A percentile compares a stretch with the other conserved stretches of the same genome.
Conservation (phyloP, 2,329 filamentous ascomycete species). For the Trichophaea hybrida region DNA sequence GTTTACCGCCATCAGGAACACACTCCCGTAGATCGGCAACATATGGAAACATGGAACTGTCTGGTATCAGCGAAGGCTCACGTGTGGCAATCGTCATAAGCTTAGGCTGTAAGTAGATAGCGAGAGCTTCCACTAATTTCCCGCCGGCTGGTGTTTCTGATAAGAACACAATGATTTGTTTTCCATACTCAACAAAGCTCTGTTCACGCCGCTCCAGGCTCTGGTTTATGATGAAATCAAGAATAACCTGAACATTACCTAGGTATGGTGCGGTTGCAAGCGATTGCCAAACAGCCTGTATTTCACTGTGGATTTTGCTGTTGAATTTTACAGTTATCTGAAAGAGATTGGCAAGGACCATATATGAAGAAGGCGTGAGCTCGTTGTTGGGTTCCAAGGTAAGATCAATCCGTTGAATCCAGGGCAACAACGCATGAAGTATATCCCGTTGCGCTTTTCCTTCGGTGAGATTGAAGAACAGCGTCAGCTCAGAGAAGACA, state of each 20-base stretch:
- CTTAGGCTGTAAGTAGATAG: conserved; percentile 82
- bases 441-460: conserved; percentile 80
- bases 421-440: conserved; percentile 84
- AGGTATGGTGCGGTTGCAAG: conserved; percentile 82
- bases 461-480: conserved; percentile 78
- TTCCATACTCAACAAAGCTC: conserved; percentile 95
- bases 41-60: conserved; percentile 65
- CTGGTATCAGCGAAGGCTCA: conserved; percentile 53
- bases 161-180: conserved; percentile 93
- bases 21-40: conserved; percentile 70
- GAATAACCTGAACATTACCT: conserved; percentile 82
- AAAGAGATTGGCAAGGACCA: conserved; percentile 83
- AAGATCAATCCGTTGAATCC: conserved; percentile 88
- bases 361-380: conserved; percentile 81
- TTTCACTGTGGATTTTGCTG: conserved; percentile 80
- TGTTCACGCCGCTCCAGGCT: conserved; percentile 90
- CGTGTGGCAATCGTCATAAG: conserved; percentile 94
- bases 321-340: conserved; percentile 93
- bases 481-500: conserved; percentile 88
- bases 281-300: conserved; percentile 94
- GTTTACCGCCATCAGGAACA: conserved; percentile 76
- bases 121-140: conserved; percentile 84
- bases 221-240: conserved; percentile 91
- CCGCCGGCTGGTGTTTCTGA: conserved; percentile 73
- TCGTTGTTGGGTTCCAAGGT: conserved; percentile 84